Evolutionary conservation across 768 basidiomycete species (phyloP).

Genomic region (Suillus cothurnatus): DNA sequence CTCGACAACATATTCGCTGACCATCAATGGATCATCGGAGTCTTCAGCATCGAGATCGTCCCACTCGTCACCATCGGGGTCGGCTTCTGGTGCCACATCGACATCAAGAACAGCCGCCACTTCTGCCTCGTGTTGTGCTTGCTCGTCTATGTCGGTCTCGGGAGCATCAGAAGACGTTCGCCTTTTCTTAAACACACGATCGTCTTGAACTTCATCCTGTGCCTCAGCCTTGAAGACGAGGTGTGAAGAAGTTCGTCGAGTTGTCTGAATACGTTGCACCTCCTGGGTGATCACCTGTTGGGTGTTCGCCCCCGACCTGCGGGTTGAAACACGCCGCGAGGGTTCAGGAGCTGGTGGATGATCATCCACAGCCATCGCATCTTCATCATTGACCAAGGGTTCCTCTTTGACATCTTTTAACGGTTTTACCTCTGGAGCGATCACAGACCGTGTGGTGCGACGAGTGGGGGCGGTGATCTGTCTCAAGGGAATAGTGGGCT

Average conservation of each 20-base stretch:
- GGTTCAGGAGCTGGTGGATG: slow-evolving; percentile 30
- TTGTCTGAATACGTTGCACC: slow-evolving; percentile 27
- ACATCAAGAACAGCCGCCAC: slow-evolving; percentile 45
- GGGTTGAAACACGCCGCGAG: slow-evolving; percentile 14
- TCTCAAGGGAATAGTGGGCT: slow-evolving; percentile 40
- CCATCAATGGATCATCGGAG: slow-evolving; percentile 93
- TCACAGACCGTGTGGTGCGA: slow-evolving; percentile 36
- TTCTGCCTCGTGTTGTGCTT: slow-evolving; percentile 26
- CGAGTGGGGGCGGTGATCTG: slow-evolving; percentile 48
- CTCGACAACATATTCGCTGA: slow-evolving; percentile 92
- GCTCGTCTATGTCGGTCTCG: slow-evolving; percentile 49
- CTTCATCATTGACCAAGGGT: slow-evolving; percentile 40
- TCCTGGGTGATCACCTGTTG: slow-evolving; percentile 31
- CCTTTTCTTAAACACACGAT: slow-evolving; percentile 71
- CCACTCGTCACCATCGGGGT: slow-evolving; percentile 72
- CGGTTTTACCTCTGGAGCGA: slow-evolving; percentile 28
- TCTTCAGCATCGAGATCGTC: slow-evolving; percentile 93
- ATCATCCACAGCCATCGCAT: slow-evolving; percentile 56
- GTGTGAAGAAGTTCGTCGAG: slow-evolving; percentile 37
- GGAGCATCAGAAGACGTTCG: slow-evolving; percentile 70
- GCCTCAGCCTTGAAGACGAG: slow-evolving; percentile 33
- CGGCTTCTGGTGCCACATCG: slow-evolving; percentile 60
- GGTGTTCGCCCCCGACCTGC: slow-evolving; percentile 31
- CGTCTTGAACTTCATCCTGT: slow-evolving; percentile 56
- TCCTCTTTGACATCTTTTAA: slow-evolving; percentile 38